Evolutionary conservation across 2,329 filamentous ascomycete species (phyloP).

Genomic region (Dichotomopilus funicola): DNA sequence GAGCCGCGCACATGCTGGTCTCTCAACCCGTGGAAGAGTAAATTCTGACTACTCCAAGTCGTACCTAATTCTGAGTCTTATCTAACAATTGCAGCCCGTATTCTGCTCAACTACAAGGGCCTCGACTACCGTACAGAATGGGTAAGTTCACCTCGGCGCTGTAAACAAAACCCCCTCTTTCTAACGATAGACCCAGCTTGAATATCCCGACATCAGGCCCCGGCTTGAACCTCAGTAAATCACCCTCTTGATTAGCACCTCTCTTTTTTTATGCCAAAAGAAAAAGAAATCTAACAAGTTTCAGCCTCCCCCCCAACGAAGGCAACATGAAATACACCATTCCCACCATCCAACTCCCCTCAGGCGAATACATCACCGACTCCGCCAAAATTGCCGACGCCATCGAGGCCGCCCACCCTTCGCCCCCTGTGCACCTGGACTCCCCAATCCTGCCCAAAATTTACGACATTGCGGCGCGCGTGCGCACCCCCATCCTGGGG

Average conservation of each 20-base stretch:
- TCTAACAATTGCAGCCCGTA: constrained; percentile 39
- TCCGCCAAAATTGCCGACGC: constrained; percentile 51
- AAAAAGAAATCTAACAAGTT: not conserved
- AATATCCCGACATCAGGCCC: constrained; percentile 59
- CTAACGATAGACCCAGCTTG: constrained; percentile 34
- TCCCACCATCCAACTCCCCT: constrained; percentile 49
- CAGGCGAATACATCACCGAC: constrained; percentile 58
- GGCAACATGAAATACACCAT: constrained; percentile 42
- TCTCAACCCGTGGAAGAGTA: constrained; percentile 66
- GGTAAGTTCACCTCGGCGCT: constrained; percentile 27
- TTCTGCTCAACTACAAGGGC: constrained; percentile 61
- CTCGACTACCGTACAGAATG: constrained; percentile 63
- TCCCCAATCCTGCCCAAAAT: constrained; percentile 43
- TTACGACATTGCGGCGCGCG: constrained; percentile 31
- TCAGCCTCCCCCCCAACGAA: constrained; percentile 40
- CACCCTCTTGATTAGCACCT: not conserved
- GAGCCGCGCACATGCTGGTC: constrained; percentile 50
- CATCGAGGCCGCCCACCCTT: constrained; percentile 53
- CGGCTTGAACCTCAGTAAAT: constrained; percentile 48
- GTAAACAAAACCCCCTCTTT: too few relatives aligned
- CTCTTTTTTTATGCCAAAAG: not conserved
- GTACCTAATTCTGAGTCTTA: not conserved
- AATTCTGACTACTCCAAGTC: not conserved
- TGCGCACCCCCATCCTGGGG: constrained; percentile 28
- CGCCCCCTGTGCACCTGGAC: constrained; percentile 52